Conservation (phyloP, 2,329 filamentous ascomycete genomes). For the Nothomitra cinnamomea region DNA sequence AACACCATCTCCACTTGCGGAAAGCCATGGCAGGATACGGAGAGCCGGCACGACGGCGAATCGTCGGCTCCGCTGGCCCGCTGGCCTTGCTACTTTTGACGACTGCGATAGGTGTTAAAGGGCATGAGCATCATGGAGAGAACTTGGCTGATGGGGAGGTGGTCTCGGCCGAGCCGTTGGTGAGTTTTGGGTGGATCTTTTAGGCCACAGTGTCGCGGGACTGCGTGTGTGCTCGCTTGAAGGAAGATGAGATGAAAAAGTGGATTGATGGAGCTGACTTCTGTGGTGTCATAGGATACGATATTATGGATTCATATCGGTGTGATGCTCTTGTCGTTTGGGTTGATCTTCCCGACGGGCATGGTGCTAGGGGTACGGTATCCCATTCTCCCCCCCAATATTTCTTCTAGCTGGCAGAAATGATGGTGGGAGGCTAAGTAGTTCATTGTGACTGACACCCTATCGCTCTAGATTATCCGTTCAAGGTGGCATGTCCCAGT, state of each 20-base stretch:
- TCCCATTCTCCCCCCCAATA: neutral
- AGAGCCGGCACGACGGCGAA: neutral
- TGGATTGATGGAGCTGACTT: slow-evolving; percentile 12
- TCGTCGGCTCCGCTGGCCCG: neutral
- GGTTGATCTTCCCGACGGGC: slow-evolving; percentile 78
- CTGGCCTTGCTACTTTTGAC: neutral
- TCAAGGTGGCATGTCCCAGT: slow-evolving; percentile 89
- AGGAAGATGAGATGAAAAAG: slow-evolving; percentile 17
- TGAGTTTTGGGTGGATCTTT: slow-evolving; percentile 24
- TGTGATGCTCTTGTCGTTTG: slow-evolving; percentile 72
- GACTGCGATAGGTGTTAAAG: slow-evolving; percentile 11
- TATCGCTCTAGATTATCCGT: slow-evolving; percentile 50
- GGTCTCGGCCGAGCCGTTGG: slow-evolving; percentile 56
- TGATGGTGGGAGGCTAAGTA: neutral
- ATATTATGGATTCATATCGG: slow-evolving; percentile 91
- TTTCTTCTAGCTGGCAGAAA: neutral
- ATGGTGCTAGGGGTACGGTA: slow-evolving; percentile 79
- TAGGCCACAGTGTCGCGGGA: no score
- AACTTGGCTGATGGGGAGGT: slow-evolving; percentile 51
- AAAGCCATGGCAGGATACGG: neutral
- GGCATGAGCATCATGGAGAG: slow-evolving; percentile 36
- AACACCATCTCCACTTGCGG: no score
- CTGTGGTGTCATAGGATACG: slow-evolving; percentile 39
- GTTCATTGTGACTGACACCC: slow-evolving; percentile 6
- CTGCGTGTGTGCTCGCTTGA: neutral